Base-by-base conservation (phyloP, 2,329 filamentous ascomycete genomes). In the Rutstroemia sp. region DNA sequence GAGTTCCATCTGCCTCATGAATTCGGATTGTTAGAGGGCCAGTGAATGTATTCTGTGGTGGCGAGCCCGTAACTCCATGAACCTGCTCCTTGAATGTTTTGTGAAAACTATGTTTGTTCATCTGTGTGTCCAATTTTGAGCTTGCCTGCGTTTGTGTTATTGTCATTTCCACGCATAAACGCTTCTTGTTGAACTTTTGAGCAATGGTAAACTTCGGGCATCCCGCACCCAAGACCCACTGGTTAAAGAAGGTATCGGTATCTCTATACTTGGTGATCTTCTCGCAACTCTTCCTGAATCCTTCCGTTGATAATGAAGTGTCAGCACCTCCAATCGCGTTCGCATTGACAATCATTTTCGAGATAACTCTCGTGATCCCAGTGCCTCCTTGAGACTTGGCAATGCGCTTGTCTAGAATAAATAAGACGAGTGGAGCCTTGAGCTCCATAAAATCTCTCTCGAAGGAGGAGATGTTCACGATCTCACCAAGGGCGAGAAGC, bases 11-110 rank as follows among this genome's bases (percentile, higher is more conserved):
- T 23, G 94, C 94, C 74, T 99, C 94, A 73, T 99, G 94, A 60
- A 99, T 96, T 34, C 94, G 81, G 61, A 99, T 92, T 0, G 94
- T 99, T 89, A 99, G 96, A 0, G 94, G 92, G 0, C 94, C 94
- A 0, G 91, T 94, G 66, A 97, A 97, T 1, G 89, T 80, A n/a
- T 84, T 81, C 61, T 89, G 88, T 16, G 89, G 75, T 53, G 83
- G 80, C 14, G 84, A 86, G 16, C 84, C 80, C 57, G 83, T 84
- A 38, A 95, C 80, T 34, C 81, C 81, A 59, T 85, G 78, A 8
- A 83, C 79, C 48, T 87, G 82, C 71, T 97, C 92, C 64, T 95
- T 89, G 56, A 92, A 82, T 62, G 94, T 87, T 54, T 89, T 82
- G 73, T 95, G 80, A 66, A 99, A 97, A 2, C 87, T 84, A 12